Percentiles rank a stretch among this genome's conserved stretches.
These are phyloP conservation scores for Hemileccinum rubropunctum DNA, from an alignment of 768 basidiomycete genomes.

Conservation along the genomic window DNA sequence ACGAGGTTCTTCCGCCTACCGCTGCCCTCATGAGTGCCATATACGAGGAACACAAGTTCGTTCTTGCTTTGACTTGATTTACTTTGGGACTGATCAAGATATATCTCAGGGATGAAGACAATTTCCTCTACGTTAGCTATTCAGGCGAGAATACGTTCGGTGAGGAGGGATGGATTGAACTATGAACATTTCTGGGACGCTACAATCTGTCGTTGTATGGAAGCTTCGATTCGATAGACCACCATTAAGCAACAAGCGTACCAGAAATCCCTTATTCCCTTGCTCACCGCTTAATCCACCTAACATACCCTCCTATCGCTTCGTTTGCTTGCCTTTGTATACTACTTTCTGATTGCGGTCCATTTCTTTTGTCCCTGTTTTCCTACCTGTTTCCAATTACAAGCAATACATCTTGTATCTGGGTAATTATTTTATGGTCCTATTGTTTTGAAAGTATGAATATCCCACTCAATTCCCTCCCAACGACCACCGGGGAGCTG, in stretches of 20 bases:
- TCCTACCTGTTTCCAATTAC: conserved; percentile 13
- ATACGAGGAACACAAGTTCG: conserved; percentile 99
- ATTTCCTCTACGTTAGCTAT: conserved; percentile 98
- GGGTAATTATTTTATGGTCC: conserved; percentile 8
- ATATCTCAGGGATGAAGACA: conserved; percentile 86
- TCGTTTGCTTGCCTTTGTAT: conserved; percentile 29
- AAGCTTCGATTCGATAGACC: conserved; percentile 26
- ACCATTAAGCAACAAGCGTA: conserved; percentile 26
- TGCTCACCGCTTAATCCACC: conserved; percentile 15
- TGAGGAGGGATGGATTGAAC: conserved; percentile 30
- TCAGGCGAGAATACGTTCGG: conserved; percentile 98
- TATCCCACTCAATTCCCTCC: too few species aligned
- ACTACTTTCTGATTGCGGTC: conserved; percentile 20
- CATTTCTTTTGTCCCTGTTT: conserved; percentile 5
- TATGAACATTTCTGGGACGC: conserved; percentile 24
- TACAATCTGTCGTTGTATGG: conserved; percentile 22
- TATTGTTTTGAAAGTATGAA: too few species aligned
- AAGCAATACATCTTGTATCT: conserved; percentile 19
- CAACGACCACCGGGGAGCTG: too few species aligned
- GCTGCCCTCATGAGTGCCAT: conserved; percentile 98
- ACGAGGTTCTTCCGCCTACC: conserved; percentile 97
- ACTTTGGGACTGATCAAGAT: conserved; percentile 25
- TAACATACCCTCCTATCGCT: conserved; percentile 25
- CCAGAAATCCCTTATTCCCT: conserved; percentile 10
- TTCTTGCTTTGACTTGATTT: conserved; percentile 16